A percentile compares a stretch with the other conserved stretches of the same genome.
These are phyloP conservation scores for Paramecium primaurelia DNA, from an alignment of 73 alveolate genomes.

Conservation along the genomic window DNA sequence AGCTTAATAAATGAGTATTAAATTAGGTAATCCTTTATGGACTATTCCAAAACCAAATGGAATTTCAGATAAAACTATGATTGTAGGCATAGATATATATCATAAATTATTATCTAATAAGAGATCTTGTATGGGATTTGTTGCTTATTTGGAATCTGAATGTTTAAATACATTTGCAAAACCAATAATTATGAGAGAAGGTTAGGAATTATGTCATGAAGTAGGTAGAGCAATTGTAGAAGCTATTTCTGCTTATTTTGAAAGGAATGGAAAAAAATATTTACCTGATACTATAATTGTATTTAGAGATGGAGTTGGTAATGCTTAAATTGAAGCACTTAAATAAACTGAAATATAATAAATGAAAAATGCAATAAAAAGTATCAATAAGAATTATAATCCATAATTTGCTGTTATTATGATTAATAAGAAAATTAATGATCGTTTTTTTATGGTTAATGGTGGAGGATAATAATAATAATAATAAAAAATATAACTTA, in stretches of 20 bases:
- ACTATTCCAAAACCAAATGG: conserved; percentile 2
- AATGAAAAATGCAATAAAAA: not conserved
- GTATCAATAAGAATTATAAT: not conserved
- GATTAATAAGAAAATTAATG: conserved; percentile 43
- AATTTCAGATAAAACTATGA: conserved; percentile 31
- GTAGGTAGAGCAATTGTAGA: not conserved
- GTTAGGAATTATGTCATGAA: not conserved
- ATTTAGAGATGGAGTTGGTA: conserved; percentile 71
- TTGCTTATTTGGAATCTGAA: conserved; percentile 9
- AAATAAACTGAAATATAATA: not conserved
- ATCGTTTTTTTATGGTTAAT: conserved; percentile 19
- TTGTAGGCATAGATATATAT: conserved; percentile 10
- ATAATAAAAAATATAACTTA: not conserved
- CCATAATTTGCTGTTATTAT: conserved; percentile 44
- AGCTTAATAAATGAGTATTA: conserved; percentile 43
- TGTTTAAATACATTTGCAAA: not conserved
- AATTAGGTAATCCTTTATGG: conserved; percentile 36
- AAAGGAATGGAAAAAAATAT: conserved; percentile 19
- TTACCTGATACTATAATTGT: conserved; percentile 63
- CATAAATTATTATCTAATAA: conserved; percentile 19
- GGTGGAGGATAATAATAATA: not conserved
- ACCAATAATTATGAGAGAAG: conserved; percentile 19
- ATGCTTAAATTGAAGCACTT: conserved; percentile 1
- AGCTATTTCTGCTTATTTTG: conserved; percentile 30
- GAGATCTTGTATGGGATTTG: conserved; percentile 62